A percentile compares a stretch with the other conserved stretches of the same genome.
phyloP scores from a whole-genome alignment of 192 early-diverging fungal species.

The Kappamyces sp. region DNA sequence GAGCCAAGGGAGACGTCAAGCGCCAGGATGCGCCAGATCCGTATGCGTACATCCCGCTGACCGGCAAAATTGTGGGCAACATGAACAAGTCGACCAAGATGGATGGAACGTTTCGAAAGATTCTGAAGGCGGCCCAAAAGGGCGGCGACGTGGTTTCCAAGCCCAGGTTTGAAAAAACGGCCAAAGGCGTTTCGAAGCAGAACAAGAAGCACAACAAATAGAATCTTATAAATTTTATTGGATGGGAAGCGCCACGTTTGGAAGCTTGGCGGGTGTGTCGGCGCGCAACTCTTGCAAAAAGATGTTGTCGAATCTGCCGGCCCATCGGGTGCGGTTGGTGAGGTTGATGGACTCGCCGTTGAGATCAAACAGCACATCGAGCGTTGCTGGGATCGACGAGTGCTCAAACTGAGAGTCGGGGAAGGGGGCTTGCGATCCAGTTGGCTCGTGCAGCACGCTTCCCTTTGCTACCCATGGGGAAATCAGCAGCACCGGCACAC shows the following conservation, averaged over 20 bases:
- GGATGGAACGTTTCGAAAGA: slow-evolving; percentile 32
- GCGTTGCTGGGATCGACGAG: slow-evolving; percentile 39
- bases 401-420: slow-evolving; percentile 32
- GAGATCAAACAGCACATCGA: slow-evolving; percentile 26
- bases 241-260: too few species aligned
- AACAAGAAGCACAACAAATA: slow-evolving; percentile 51
- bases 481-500: slow-evolving; percentile 44
- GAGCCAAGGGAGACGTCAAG: slow-evolving; percentile 89
- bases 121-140: slow-evolving; percentile 35
- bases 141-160: slow-evolving; percentile 16
- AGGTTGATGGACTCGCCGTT: not conserved
- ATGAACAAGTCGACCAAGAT: slow-evolving; percentile 38
- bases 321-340: slow-evolving; percentile 21
- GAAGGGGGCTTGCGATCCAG: not conserved
- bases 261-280: slow-evolving; percentile 17
- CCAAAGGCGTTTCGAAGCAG: slow-evolving; percentile 23
- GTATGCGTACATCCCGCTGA: slow-evolving; percentile 91
- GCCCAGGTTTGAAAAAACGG: slow-evolving; percentile 8
- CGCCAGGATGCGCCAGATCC: slow-evolving; percentile 83
- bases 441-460: slow-evolving; percentile 22
- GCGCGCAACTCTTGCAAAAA: slow-evolving; percentile 13
- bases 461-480: slow-evolving; percentile 40
- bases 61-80: slow-evolving; percentile 59
- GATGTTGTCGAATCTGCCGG: slow-evolving; percentile 21
- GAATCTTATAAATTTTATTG: too few species aligned